phyloP scores from a whole-genome alignment of 345 rosid species.

The Arabidopsis thaliana region TAIR10.1 NC_003076.8:9838001-9838500 shows the following conservation, averaged over 20 bases:
- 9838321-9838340: not conserved
- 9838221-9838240: constrained; percentile 12
- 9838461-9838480: not conserved
- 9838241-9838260: constrained; percentile 13
- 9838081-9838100: not conserved
- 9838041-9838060: not conserved
- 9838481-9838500: constrained; percentile 5
- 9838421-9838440: not conserved
- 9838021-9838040: constrained; percentile 6
- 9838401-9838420: not conserved
- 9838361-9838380: constrained; percentile 1
- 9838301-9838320: not conserved
- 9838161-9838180: constrained; percentile 8
- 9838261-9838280: not conserved
- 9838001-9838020: not conserved
- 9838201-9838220: not conserved
- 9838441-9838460: not conserved
- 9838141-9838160: not conserved
- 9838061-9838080: not conserved
- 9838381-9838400: not conserved
- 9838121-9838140: constrained; percentile 29
- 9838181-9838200: not conserved
- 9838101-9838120: not conserved
- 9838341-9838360: not conserved
- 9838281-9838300: constrained; percentile 17